Percentiles rank a stretch among this genome's conserved stretches.
phyloP scores from a whole-genome alignment of 768 basidiomycete genomes.

The Trametes villosa region DNA sequence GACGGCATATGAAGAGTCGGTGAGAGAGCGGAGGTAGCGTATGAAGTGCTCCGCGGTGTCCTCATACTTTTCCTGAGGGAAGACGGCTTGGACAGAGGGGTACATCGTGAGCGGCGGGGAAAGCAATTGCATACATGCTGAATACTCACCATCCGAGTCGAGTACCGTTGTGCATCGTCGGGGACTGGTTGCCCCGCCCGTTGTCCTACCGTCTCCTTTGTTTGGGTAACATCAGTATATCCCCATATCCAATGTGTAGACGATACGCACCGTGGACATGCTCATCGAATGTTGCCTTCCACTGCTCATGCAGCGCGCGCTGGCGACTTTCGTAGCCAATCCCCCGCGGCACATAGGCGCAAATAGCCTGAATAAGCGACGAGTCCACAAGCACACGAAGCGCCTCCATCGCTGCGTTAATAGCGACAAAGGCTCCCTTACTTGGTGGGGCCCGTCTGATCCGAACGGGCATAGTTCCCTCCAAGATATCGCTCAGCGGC shows the following conservation, averaged over 20 bases:
- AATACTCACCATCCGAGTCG: not conserved
- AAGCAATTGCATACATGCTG: not conserved
- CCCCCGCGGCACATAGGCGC: not conserved
- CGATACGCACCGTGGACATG: not conserved
- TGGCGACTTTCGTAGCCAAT: not conserved
- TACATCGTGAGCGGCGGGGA: not conserved
- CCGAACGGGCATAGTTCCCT: not conserved
- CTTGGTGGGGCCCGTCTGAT: not conserved
- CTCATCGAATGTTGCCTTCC: not conserved
- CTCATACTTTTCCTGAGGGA: not conserved
- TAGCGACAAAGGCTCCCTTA: not conserved
- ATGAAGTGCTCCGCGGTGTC: not conserved
- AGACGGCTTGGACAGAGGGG: not conserved
- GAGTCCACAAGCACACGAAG: not conserved
- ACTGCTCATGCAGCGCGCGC: not conserved
- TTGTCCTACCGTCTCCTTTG: no score
- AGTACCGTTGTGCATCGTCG: not conserved
- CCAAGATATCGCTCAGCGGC: not conserved
- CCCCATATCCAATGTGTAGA: no score
- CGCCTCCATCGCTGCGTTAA: not conserved
- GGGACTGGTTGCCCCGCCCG: no score
- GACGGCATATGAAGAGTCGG: not conserved
- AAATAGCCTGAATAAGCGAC: not conserved
- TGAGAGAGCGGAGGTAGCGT: not conserved
- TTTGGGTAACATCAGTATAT: no score